A percentile compares a stretch with the other conserved stretches of the same genome.
Conservation (phyloP, 371 early-diverging fungal species). For the Apophysomyces elegans region DNA sequence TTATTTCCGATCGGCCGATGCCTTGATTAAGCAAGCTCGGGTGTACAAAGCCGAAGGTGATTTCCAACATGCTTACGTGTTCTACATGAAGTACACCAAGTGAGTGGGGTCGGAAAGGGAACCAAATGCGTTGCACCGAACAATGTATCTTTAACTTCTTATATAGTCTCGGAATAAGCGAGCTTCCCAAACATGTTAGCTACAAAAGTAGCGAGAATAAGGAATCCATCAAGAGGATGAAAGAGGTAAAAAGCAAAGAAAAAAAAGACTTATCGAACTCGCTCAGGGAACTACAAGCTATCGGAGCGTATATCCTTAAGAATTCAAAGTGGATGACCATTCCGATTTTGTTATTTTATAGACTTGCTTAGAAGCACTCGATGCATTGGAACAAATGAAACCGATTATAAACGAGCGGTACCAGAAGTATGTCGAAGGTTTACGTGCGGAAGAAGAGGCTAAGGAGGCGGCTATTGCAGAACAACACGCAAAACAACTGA, state of each 20-base stretch:
- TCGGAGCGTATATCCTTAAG: not conserved
- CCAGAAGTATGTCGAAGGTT: constrained; percentile 19
- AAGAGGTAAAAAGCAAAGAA: constrained; percentile 31
- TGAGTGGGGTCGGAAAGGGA: constrained; percentile 18
- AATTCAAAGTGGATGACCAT: too few species aligned
- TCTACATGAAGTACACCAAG: constrained; percentile 63
- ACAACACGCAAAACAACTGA: constrained; percentile 15
- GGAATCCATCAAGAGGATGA: constrained; percentile 28
- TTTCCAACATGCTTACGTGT: constrained; percentile 54
- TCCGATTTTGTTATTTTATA: constrained; percentile 9
- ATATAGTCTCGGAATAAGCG: constrained; percentile 55
- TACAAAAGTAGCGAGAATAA: constrained; percentile 49
- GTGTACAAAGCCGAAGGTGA: constrained; percentile 59
- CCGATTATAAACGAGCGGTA: constrained; percentile 37
- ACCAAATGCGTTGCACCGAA: not conserved
- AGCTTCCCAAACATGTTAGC: constrained; percentile 58
- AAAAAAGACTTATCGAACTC: too few species aligned
- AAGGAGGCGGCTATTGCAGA: constrained; percentile 16
- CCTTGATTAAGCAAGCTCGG: constrained; percentile 57
- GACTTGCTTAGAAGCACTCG: constrained; percentile 56
- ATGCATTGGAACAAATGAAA: constrained; percentile 51
- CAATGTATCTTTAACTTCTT: not conserved
- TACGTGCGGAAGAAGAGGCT: constrained; percentile 1
- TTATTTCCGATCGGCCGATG: constrained; percentile 61
- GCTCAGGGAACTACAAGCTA: not conserved